Base-by-base conservation (phyloP, 1,284 basidiomycete species). In the Puccinia hordei region DNA sequence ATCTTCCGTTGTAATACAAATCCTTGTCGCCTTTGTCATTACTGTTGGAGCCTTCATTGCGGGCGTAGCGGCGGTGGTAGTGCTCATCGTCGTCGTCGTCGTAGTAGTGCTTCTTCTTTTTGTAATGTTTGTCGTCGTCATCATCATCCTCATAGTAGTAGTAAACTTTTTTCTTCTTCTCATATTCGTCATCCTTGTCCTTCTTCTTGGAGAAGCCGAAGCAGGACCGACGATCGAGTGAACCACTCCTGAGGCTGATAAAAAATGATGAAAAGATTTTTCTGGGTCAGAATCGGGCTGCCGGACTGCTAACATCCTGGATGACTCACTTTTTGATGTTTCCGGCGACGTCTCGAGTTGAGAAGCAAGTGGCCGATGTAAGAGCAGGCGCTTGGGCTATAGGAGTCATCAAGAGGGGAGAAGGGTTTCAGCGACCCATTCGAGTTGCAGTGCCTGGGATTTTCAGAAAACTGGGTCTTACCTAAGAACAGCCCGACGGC, bases 401-500 rank as follows among this genome's bases (percentile, higher is more conserved):
- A 10, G 19, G 12, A 3, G 8, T 19, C 24, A 69, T n/a, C n/a
- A 69, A 49, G 1, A 51, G 5, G 38, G 2, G 8, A 27, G 17
- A 46, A 8, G 27, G n/a, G n/a, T 44, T 12, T 44, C 27, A 27
- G 3, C 0, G 19, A 68, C 12, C 10, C 3, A 59, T 59, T 66
- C n/a, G 38, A 44, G 35, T 3, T 2, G n/a, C n/a, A n/a, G n/a
- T n/a, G n/a, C n/a, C n/a, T n/a, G n/a, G n/a, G n/a, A n/a, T n/a
- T n/a, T n/a, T n/a, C n/a, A n/a, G n/a, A n/a, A 41, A 27, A 44
- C 38, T 17, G n/a, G 55, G 8, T 27, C 71, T 73, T 15, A 73
- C 71, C 51, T 53, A 73, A 59, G 46, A 55, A 73, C 12, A 73
- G 53, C 53, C 71, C 71, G 12, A 24, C 53, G 71, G 35, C 53